Evolutionary conservation across 2,329 filamentous ascomycete genomes (phyloP).

Genomic region (Phoma herbarum): DNA sequence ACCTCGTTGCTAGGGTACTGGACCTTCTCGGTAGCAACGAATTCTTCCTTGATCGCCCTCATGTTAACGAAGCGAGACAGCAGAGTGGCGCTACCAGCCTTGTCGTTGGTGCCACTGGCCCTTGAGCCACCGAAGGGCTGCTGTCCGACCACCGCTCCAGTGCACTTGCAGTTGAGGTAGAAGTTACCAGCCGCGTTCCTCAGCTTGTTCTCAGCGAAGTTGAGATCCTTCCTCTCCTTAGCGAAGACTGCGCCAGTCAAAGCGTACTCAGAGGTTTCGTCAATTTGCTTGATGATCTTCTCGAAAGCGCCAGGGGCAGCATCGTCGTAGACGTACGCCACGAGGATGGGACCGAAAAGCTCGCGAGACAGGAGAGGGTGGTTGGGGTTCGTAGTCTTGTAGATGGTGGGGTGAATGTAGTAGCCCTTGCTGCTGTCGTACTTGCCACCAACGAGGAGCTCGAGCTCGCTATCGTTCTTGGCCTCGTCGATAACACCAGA

Average conservation of each 20-base stretch:
- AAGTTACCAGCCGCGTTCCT: slow-evolving; percentile 82
- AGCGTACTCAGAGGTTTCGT: slow-evolving; percentile 77
- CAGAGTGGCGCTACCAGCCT: slow-evolving; percentile 63
- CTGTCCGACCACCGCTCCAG: slow-evolving; percentile 60
- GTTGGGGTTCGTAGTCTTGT: slow-evolving; percentile 74
- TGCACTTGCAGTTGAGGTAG: slow-evolving; percentile 84
- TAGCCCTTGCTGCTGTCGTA: slow-evolving; percentile 82
- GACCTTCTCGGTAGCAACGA: slow-evolving; percentile 58
- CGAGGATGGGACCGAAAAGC: slow-evolving; percentile 82
- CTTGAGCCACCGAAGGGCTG: slow-evolving; percentile 64
- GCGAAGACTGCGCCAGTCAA: slow-evolving; percentile 82
- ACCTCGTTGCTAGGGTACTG: slow-evolving; percentile 63
- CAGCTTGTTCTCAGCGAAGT: slow-evolving; percentile 74
- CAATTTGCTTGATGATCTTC: slow-evolving; percentile 69
- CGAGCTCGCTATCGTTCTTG: slow-evolving; percentile 76
- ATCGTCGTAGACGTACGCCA: slow-evolving; percentile 81
- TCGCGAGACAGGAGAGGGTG: slow-evolving; percentile 80
- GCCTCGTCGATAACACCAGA: slow-evolving; percentile 78
- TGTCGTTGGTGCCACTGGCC: slow-evolving; percentile 66
- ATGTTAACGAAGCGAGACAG: slow-evolving; percentile 64
- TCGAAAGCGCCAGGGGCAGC: slow-evolving; percentile 64
- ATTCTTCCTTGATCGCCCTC: slow-evolving; percentile 66
- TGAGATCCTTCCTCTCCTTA: slow-evolving; percentile 70
- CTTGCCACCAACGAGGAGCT: slow-evolving; percentile 77
- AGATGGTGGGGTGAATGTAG: slow-evolving; percentile 85